These are phyloP conservation scores for Hypoxylon sp. DNA, from an alignment of 2,329 filamentous ascomycete genomes.

Conservation along the genomic window DNA sequence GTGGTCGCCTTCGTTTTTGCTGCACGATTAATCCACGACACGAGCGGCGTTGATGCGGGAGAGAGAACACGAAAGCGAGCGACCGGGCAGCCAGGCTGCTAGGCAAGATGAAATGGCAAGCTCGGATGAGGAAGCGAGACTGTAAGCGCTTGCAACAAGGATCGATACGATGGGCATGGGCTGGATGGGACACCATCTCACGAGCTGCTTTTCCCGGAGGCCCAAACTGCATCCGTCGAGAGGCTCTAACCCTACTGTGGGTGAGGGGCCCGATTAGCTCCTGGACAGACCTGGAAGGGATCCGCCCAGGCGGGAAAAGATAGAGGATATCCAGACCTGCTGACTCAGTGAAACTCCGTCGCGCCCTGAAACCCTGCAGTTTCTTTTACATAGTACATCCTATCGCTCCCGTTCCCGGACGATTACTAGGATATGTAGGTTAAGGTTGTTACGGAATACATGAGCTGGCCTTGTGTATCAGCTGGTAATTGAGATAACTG, in stretches of 20 bases:
- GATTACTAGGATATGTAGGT: too few relatives aligned
- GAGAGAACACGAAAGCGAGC: slow-evolving; percentile 36
- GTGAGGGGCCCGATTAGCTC: slow-evolving; percentile 34
- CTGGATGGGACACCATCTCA: slow-evolving; percentile 37
- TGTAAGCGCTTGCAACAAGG: slow-evolving; percentile 22
- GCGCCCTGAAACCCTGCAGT: background rate
- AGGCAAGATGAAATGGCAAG: background rate
- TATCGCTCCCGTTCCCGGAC: background rate
- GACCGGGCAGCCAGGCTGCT: slow-evolving; percentile 8
- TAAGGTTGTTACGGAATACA: background rate
- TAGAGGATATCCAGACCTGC: slow-evolving; percentile 4
- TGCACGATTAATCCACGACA: slow-evolving; percentile 26
- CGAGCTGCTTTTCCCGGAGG: slow-evolving; percentile 22
- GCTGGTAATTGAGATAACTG: background rate
- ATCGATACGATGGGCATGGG: slow-evolving; percentile 15
- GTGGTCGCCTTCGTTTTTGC: slow-evolving; percentile 3
- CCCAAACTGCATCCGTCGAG: slow-evolving; percentile 32
- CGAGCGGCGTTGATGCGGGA: slow-evolving; percentile 26
- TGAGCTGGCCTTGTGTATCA: slow-evolving; percentile 10
- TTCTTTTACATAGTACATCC: background rate
- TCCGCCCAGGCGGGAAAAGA: slow-evolving; percentile 30
- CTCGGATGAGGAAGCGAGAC: slow-evolving; percentile 13
- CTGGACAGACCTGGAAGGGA: slow-evolving; percentile 33
- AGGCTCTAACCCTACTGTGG: slow-evolving; percentile 36
- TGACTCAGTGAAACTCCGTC: slow-evolving; percentile 29